Evolutionary conservation across 805 yeast species (phyloP).

Genomic region (Candida andamanensis): DNA sequence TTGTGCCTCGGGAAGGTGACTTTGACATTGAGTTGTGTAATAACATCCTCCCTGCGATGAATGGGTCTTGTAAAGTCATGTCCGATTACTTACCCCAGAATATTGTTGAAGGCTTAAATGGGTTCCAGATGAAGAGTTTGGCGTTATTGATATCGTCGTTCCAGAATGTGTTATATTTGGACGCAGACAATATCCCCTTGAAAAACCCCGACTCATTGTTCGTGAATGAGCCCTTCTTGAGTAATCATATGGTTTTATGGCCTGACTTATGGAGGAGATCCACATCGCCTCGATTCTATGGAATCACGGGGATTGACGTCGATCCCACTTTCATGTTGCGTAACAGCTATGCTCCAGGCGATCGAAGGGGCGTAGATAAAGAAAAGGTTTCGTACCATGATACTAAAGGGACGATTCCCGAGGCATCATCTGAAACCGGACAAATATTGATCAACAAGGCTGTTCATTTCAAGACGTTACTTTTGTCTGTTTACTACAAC

Average conservation of each 20-base stretch:
- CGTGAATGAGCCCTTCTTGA: constrained; percentile 27
- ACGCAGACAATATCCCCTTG: constrained; percentile 36
- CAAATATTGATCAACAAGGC: constrained; percentile 32
- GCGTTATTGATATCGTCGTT: constrained; percentile 35
- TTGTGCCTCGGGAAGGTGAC: constrained; percentile 27
- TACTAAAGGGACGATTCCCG: constrained; percentile 49
- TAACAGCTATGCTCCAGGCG: constrained; percentile 24
- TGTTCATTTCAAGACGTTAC: constrained; percentile 25
- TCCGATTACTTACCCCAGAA: constrained; percentile 35
- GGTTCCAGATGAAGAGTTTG: constrained; percentile 33
- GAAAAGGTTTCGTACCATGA: constrained; percentile 42
- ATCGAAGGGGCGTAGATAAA: constrained; percentile 24
- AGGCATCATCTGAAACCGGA: constrained; percentile 37
- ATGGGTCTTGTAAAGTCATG: constrained; percentile 41
- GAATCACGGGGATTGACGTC: constrained; percentile 25
- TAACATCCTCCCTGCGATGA: constrained; percentile 25
- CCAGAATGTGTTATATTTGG: constrained; percentile 30
- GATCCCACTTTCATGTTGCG: constrained; percentile 18
- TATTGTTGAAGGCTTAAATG: constrained; percentile 17
- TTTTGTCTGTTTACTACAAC: constrained; percentile 35
- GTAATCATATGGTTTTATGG: constrained; percentile 29
- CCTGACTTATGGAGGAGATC: constrained; percentile 41
- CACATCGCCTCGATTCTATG: constrained; percentile 32
- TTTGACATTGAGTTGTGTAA: constrained; percentile 31
- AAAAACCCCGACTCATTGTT: constrained; percentile 33